phyloP scores from a whole-genome alignment of 2,329 filamentous ascomycete genomes.

The Penicillium corylophilum region DNA sequence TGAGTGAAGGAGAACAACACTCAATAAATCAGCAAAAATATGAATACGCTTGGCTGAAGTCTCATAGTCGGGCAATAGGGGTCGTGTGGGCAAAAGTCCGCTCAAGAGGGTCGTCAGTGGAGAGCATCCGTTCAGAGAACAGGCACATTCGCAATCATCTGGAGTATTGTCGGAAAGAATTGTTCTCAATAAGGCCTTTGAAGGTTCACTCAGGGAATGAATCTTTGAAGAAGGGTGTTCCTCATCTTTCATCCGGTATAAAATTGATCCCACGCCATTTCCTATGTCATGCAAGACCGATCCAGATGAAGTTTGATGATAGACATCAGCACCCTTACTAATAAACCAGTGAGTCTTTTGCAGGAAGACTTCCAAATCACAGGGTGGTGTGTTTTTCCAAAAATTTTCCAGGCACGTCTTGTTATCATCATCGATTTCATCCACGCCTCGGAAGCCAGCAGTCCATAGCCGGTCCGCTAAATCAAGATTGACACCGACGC shows the following conservation, averaged over 20 bases:
- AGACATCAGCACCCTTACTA: conserved; percentile 8
- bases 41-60: background rate
- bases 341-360: conserved; percentile 9
- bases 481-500: conserved; percentile 6
- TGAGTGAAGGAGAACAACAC: background rate
- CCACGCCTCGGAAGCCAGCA: conserved; percentile 11
- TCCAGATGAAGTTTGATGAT: conserved; percentile 3
- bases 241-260: background rate
- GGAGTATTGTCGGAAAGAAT: conserved; percentile 5
- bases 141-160: conserved; percentile 10
- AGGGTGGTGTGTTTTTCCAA: background rate
- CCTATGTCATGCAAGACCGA: conserved; percentile 4
- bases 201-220: background rate
- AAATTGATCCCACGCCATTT: conserved; percentile 1
- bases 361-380: conserved; percentile 4
- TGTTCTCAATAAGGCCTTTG: background rate
- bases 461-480: conserved; percentile 10
- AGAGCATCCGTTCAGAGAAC: conserved; percentile 10
- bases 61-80: background rate
- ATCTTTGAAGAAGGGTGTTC: background rate
- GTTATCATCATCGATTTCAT: conserved; percentile 4
- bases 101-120: conserved; percentile 7
- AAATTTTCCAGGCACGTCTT: conserved; percentile 5
- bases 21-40: background rate
- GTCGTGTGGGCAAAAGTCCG: conserved; percentile 8